Evolutionary conservation across 163 green algal genomes (phyloP), one percentile per base, ranked within the genome.

Genomic region (Chlamydomonas reinhardtii): DNA sequence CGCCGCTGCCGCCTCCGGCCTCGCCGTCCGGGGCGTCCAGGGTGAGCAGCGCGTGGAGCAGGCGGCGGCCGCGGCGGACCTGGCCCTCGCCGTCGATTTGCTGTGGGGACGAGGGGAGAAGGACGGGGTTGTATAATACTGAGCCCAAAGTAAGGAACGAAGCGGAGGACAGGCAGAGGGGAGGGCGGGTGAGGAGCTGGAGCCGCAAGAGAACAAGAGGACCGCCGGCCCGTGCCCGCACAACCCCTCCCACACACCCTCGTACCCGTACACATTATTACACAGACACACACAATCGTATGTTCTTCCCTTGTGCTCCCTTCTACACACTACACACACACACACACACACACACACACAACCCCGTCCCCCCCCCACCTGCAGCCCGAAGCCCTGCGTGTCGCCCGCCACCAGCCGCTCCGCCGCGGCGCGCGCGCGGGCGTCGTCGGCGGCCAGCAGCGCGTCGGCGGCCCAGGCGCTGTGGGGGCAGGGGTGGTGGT

Each of bases 381-480:
- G 34, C 59, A 87, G 56, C 29, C 68, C 69, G 32, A 77, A 85
- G 14, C 20, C 43, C 15, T 25, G 11, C 52, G 73, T 64, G 48
- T 65, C 61, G 79, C 48, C 48, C 11, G 48, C 48, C 48, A 69
- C 64, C 74, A 89, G 80, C 83, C 84, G 72, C 75, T 79, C 90
- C 31, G 91, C 90, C 16, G 86, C 90, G 5, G 91, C 87, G 12
- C 91, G 66, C 0, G 89, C 89, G 4, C 39, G 59, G 31, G 90
- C 91, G 74, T 95, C 91, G 37, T 94, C 90, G 35, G 88, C 76
- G n/a, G 87, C 83, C 72, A 92, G 73, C 48, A 93, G 83, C 11
- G 86, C 87, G 43, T 93, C 91, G n/a, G 91, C 90, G 8, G 92
- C 91, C 25, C 82, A 91, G 43, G 48, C 48, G 48, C 48, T 56